phyloP scores from a whole-genome alignment of 2,329 filamentous ascomycete species.

The Trichophyton schoenleinii region DNA sequence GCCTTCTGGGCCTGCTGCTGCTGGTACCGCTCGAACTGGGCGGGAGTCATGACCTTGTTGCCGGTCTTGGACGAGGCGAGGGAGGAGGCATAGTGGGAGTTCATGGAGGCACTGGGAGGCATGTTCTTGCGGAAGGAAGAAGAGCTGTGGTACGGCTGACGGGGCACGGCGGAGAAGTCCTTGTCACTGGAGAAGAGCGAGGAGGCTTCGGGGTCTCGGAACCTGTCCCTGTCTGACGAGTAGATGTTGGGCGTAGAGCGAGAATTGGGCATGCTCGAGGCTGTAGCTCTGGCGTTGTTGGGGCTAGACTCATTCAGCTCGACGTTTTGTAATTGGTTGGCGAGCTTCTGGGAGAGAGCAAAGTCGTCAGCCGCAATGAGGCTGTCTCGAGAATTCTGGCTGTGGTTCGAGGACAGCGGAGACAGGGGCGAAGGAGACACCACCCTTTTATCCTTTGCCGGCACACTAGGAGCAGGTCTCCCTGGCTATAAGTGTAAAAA shows the following conservation, averaged over 20 bases:
- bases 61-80: constrained; percentile 27
- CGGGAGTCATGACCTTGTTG: constrained; percentile 80
- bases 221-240: not conserved
- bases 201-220: constrained; percentile 2
- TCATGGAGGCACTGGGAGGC: constrained; percentile 33
- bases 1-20: constrained; percentile 53
- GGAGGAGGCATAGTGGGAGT: constrained; percentile 33
- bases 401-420: constrained; percentile 41
- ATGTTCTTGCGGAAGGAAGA: constrained; percentile 16
- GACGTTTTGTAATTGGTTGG: not conserved
- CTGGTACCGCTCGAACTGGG: constrained; percentile 70
- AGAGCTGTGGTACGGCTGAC: constrained; percentile 3
- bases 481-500: not conserved
- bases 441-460: constrained; percentile 13
- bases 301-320: not conserved
- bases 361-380: constrained; percentile 28
- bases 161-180: constrained; percentile 10
- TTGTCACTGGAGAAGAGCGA: constrained; percentile 11
- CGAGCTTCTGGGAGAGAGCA: not conserved
- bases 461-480: constrained; percentile 9
- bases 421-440: constrained; percentile 31
- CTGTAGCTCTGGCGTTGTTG: constrained; percentile 1
- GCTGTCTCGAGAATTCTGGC: constrained; percentile 39
- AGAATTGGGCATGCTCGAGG: constrained; percentile 1
- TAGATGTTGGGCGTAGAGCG: constrained; percentile 6